A percentile compares a stretch with the other conserved stretches of the same genome.
These are phyloP conservation scores for Salinomyces thailandicus DNA, from an alignment of 2,329 filamentous ascomycete species.

Conservation along the genomic window DNA sequence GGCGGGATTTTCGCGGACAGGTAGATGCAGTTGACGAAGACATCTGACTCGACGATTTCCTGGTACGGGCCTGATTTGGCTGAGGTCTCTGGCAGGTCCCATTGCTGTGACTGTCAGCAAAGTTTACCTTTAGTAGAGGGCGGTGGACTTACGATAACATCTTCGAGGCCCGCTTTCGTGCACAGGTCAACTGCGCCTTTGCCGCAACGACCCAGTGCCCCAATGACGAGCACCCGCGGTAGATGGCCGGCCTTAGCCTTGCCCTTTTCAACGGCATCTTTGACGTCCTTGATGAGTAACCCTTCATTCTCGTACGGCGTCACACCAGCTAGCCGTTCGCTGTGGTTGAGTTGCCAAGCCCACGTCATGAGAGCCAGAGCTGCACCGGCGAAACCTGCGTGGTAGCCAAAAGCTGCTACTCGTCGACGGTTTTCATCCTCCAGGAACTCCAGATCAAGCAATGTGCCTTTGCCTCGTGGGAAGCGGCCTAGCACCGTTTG, in stretches of 20 bases:
- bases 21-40: conserved; percentile 77
- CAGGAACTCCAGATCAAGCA: conserved; percentile 83
- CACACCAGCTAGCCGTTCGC: conserved; percentile 55
- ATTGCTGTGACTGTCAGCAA: conserved; percentile 31
- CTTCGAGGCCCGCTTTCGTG: conserved; percentile 60
- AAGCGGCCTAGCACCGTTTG: conserved; percentile 70
- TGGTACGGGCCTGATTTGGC: conserved; percentile 41
- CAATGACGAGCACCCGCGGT: conserved; percentile 74
- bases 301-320: conserved; percentile 64
- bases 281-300: conserved; percentile 62
- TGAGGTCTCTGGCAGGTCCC: conserved; percentile 72
- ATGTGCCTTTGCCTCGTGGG: conserved; percentile 60
- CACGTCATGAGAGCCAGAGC: conserved; percentile 62
- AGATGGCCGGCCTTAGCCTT: conserved; percentile 55
- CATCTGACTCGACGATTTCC: conserved; percentile 32
- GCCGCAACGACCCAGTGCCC: conserved; percentile 66
- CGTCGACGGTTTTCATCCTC: conserved; percentile 58
- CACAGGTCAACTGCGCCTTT: conserved; percentile 74
- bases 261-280: conserved; percentile 57
- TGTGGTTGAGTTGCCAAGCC: conserved; percentile 69
- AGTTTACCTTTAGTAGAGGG: no score
- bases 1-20: conserved; percentile 66
- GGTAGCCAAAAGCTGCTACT: conserved; percentile 60
- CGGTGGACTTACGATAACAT: conserved; percentile 44
- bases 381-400: conserved; percentile 62